Percentiles rank a stretch among this genome's conserved stretches.
Evolutionary conservation across 192 early-diverging fungal species (phyloP).

Genomic region (Podila epigama): DNA sequence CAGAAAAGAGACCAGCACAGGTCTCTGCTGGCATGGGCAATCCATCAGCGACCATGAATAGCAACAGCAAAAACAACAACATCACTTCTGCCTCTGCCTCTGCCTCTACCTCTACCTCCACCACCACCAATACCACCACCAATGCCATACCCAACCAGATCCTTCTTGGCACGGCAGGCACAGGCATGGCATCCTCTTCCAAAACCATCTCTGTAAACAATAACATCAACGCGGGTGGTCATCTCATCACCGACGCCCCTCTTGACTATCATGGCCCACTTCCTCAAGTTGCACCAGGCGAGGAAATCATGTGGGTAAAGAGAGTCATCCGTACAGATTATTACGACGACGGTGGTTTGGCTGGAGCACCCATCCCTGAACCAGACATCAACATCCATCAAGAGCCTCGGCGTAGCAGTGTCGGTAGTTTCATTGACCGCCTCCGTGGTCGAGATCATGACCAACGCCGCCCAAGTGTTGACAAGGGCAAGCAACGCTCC

Average conservation of each 20-base stretch:
- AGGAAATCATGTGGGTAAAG: slow-evolving; percentile 26
- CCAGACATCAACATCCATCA: not conserved
- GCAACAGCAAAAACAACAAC: too few relatives aligned
- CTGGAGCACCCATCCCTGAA: not conserved
- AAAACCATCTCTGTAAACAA: not conserved
- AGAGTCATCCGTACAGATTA: slow-evolving; percentile 13
- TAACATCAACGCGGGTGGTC: not conserved
- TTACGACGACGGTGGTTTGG: slow-evolving; percentile 5
- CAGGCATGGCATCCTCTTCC: too few relatives aligned
- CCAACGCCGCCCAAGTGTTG: not conserved
- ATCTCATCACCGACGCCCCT: not conserved
- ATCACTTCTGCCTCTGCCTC: too few relatives aligned
- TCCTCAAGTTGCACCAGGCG: slow-evolving; percentile 9
- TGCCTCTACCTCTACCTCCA: too few relatives aligned
- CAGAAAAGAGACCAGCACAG: not conserved
- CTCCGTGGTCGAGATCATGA: slow-evolving; percentile 4
- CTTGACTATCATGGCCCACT: slow-evolving; percentile 11
- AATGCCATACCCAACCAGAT: not conserved
- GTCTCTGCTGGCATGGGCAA: too few relatives aligned
- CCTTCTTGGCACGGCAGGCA: too few relatives aligned
- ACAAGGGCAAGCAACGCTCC: slow-evolving; percentile 27
- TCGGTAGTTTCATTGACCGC: slow-evolving; percentile 12
- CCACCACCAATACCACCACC: not conserved
- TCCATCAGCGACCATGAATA: too few relatives aligned
- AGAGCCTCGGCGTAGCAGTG: not conserved